A percentile compares a stretch with the other conserved stretches of the same genome.
Conservation (phyloP, 2,329 filamentous ascomycete genomes). For the Canariomyces notabilis region DNA sequence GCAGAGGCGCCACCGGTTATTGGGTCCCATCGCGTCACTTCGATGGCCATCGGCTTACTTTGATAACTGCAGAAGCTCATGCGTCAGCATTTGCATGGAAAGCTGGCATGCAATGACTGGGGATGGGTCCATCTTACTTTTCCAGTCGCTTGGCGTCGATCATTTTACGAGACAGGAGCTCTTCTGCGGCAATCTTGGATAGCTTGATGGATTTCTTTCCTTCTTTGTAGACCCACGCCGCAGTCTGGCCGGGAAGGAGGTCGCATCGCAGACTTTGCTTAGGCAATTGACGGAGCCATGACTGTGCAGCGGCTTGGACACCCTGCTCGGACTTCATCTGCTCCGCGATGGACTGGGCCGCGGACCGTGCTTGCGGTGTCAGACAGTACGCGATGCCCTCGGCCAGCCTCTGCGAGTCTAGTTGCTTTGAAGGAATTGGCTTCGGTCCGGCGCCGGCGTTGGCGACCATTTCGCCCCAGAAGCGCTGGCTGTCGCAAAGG, state of each 20-base stretch:
- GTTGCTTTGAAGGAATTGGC: conserved; percentile 2
- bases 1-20: neutral
- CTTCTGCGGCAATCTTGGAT: no score
- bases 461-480: conserved; percentile 74
- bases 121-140: neutral
- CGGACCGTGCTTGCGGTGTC: neutral
- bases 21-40: conserved; percentile 1
- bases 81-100: neutral
- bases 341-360: neutral
- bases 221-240: no score
- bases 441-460: conserved; percentile 64
- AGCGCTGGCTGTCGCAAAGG: conserved; percentile 54
- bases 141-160: conserved; percentile 1
- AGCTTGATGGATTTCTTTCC: no score
- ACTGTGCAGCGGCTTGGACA: neutral
- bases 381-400: neutral
- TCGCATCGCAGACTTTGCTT: neutral
- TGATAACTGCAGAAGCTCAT: neutral
- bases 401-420: neutral
- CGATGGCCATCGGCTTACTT: neutral
- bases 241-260: neutral
- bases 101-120: neutral
- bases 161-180: conserved; percentile 60
- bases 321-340: conserved; percentile 1
- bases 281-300: conserved; percentile 1